Evolutionary conservation across 1,284 basidiomycete genomes (phyloP).

Genomic region (Ceratobasidium theobromae): DNA sequence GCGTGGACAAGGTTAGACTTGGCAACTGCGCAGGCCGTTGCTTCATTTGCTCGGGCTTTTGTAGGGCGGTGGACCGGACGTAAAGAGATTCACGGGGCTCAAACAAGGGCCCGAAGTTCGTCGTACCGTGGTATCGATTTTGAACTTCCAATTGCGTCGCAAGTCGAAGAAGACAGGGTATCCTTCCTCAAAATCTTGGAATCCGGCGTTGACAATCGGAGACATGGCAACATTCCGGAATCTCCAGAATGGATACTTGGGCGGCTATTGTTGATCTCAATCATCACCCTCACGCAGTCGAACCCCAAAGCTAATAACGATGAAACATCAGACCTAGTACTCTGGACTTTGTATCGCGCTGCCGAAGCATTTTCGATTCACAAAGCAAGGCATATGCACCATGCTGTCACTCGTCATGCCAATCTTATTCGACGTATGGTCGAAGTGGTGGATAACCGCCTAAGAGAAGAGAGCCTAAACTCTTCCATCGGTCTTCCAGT

Average conservation of each 20-base stretch:
- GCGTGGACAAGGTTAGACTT: not conserved
- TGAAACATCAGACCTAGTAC: not conserved
- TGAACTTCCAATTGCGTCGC: not conserved
- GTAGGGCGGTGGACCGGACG: not conserved
- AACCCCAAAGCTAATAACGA: not conserved
- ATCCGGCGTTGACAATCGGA: not conserved
- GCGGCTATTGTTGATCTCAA: not conserved
- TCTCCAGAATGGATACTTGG: not conserved
- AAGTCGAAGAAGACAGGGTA: not conserved
- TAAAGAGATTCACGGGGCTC: slow-evolving; percentile 5
- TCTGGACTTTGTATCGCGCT: not conserved
- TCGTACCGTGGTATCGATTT: slow-evolving; percentile 8
- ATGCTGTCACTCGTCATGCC: not conserved
- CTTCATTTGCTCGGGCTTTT: slow-evolving; percentile 3
- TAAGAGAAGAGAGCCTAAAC: not conserved
- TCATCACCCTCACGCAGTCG: not conserved
- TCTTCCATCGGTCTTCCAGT: not conserved
- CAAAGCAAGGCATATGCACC: not conserved
- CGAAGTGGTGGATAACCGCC: not conserved
- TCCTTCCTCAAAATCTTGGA: not conserved
- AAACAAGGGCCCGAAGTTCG: not conserved
- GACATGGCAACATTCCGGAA: not conserved
- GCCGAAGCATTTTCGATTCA: not conserved
- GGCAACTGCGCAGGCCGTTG: not conserved
- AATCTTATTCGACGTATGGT: not conserved